These are phyloP conservation scores for Silene conica DNA, from an alignment of 148 eudicot species.

Conservation along the genomic window DNA sequence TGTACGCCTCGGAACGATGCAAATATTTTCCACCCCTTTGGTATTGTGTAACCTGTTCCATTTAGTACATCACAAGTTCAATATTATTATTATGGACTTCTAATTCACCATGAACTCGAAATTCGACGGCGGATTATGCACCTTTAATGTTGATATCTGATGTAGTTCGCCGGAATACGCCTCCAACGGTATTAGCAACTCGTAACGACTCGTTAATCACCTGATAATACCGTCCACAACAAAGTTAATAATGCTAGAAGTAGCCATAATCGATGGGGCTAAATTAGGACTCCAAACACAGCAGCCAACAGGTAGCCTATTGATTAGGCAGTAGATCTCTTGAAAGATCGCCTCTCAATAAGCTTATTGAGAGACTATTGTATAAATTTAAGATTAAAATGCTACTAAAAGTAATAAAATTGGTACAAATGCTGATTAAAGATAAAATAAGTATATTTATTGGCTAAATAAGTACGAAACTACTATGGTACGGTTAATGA, in stretches of 20 bases:
- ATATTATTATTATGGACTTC: not conserved
- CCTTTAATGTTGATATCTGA: slow-evolving; percentile 72
- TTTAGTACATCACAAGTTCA: not conserved
- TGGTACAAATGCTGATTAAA: too few species aligned
- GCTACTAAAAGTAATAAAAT: too few species aligned
- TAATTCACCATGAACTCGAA: not conserved
- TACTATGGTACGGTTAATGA: too few species aligned
- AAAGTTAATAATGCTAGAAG: not conserved
- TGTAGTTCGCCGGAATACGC: slow-evolving; percentile 81
- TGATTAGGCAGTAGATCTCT: too few species aligned
- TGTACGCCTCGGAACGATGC: slow-evolving; percentile 88
- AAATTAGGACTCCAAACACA: not conserved
- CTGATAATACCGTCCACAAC: slow-evolving; percentile 29
- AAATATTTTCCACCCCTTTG: slow-evolving; percentile 92
- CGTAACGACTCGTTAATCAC: slow-evolving; percentile 88
- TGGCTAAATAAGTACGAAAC: too few species aligned
- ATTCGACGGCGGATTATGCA: slow-evolving; percentile 11
- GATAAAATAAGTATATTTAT: too few species aligned
- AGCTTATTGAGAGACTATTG: too few species aligned
- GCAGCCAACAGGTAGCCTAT: too few species aligned
- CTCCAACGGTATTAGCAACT: slow-evolving; percentile 81
- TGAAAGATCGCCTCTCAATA: too few species aligned
- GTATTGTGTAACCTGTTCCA: slow-evolving; percentile 73
- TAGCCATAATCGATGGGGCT: too few species aligned
- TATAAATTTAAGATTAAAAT: too few species aligned